Evolutionary conservation across 23 red algal species (phyloP).

Genomic region (Gracilariopsis chorda): DNA sequence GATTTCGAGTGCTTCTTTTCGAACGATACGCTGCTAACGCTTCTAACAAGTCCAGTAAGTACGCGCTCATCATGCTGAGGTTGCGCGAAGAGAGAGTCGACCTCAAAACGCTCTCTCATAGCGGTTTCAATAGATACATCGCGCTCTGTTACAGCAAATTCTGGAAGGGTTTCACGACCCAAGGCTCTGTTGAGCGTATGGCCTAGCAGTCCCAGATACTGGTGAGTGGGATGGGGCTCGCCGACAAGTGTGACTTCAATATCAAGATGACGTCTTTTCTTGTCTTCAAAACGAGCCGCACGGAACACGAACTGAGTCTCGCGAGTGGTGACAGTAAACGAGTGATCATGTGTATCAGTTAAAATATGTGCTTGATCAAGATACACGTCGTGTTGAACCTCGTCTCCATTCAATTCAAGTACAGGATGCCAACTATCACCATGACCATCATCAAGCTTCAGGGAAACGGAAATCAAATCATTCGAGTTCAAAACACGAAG

Average conservation of each 20-base stretch:
- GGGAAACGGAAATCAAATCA: background rate
- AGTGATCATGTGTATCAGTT: background rate
- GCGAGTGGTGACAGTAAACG: background rate
- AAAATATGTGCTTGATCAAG: background rate
- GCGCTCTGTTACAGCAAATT: background rate
- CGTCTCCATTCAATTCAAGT: background rate
- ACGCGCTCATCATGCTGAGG: background rate
- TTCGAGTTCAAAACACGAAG: background rate
- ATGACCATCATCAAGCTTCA: background rate
- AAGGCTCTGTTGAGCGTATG: conserved; percentile 8
- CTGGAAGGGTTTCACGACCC: background rate
- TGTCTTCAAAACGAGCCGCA: background rate
- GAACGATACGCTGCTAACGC: too few species aligned
- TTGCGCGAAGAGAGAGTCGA: background rate
- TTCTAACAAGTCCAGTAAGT: background rate
- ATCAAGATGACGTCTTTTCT: background rate
- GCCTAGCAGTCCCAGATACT: background rate
- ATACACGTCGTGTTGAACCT: background rate
- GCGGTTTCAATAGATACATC: background rate
- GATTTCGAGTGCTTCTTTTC: too few species aligned
- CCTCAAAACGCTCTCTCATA: background rate
- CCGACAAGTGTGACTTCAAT: background rate
- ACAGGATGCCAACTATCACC: background rate
- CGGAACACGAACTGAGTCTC: background rate
- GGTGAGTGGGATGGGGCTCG: background rate